These are phyloP conservation scores for Diddensiella caesifluorescens DNA, from an alignment of 805 yeast species.

Conservation along the genomic window DNA sequence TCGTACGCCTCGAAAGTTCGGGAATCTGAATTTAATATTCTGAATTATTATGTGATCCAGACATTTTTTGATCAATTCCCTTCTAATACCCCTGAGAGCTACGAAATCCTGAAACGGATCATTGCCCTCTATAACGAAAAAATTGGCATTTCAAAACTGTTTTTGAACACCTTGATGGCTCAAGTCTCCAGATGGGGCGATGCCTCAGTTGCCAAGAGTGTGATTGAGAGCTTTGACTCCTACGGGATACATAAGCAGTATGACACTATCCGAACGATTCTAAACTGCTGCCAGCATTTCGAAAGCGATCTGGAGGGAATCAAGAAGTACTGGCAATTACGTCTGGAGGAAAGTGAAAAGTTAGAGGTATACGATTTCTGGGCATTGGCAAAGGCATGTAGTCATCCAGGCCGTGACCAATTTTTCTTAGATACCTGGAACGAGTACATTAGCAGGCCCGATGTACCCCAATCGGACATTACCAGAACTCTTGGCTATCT, in stretches of 20 bases:
- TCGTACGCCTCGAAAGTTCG: constrained; percentile 31
- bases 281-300: constrained; percentile 68
- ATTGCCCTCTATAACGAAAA: constrained; percentile 52
- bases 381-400: constrained; percentile 23
- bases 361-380: constrained; percentile 19
- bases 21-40: constrained; percentile 34
- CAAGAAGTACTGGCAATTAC: constrained; percentile 46
- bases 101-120: constrained; percentile 49
- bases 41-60: constrained; percentile 64
- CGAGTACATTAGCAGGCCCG: not conserved
- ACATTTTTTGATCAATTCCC: constrained; percentile 59
- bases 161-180: constrained; percentile 68
- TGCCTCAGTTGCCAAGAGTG: constrained; percentile 56
- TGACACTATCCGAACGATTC: constrained; percentile 64
- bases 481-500: not conserved
- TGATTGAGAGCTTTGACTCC: constrained; percentile 53
- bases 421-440: constrained; percentile 11
- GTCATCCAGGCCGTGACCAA: constrained; percentile 7
- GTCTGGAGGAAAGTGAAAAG: constrained; percentile 9
- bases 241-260: constrained; percentile 57
- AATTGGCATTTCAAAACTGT: constrained; percentile 66
- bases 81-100: constrained; percentile 48
- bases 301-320: constrained; percentile 51
- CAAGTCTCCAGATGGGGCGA: constrained; percentile 65
- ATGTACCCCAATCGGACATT: not conserved